Evolutionary conservation across 192 early-diverging fungal species (phyloP).

Genomic region (Coemansia sp.): DNA sequence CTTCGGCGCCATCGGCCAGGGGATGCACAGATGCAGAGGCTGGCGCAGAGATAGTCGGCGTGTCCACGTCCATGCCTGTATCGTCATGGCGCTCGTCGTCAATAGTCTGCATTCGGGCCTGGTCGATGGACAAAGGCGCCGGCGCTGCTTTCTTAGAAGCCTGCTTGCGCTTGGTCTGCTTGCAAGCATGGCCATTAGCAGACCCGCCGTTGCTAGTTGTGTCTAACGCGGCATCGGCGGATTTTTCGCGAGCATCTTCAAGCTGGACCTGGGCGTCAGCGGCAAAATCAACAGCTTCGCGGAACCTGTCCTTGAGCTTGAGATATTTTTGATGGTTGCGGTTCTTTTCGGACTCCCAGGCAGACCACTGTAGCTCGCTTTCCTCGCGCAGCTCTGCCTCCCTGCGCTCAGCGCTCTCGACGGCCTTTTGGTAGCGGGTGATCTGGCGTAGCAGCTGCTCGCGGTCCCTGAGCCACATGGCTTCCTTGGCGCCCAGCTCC

Average conservation of each 20-base stretch:
- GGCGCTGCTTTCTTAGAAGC: neutral
- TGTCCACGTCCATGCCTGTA: constrained; percentile 5
- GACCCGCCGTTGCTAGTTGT: neutral
- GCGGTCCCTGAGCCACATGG: constrained; percentile 39
- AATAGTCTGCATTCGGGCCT: neutral
- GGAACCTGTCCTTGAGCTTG: constrained; percentile 30
- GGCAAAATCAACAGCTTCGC: constrained; percentile 37
- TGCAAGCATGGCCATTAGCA: neutral
- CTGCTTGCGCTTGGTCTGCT: neutral
- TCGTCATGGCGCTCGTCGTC: neutral
- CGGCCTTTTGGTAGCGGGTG: constrained; percentile 28
- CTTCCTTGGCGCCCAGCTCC: constrained; percentile 15
- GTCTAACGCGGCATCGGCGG: neutral
- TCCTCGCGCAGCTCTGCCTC: constrained; percentile 49
- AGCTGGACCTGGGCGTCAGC: constrained; percentile 30
- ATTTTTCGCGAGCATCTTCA: constrained; percentile 20
- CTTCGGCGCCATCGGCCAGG: too few relatives aligned
- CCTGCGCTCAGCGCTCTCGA: constrained; percentile 30
- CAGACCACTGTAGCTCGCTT: constrained; percentile 37
- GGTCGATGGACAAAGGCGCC: neutral
- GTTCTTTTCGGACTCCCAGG: constrained; percentile 45
- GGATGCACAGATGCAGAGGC: neutral
- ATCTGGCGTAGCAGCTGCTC: constrained; percentile 42
- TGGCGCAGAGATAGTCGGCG: neutral
- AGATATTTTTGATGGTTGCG: constrained; percentile 41